phyloP scores from a whole-genome alignment of 768 basidiomycete species.

The Boletus vermiculosoides region DNA sequence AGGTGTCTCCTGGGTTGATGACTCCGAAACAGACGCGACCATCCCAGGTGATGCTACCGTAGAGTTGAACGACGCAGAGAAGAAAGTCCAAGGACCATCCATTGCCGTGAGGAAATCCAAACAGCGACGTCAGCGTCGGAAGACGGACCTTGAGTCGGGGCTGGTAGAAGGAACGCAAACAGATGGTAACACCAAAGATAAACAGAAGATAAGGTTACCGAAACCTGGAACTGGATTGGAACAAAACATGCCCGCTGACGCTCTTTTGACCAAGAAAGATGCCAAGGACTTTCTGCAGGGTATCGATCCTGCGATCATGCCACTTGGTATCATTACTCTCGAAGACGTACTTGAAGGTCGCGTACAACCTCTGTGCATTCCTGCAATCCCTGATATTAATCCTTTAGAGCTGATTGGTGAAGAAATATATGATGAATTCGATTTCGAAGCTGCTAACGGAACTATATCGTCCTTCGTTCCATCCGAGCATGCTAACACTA shows the following conservation, averaged over 20 bases:
- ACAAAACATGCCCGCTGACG: slow-evolving; percentile 88
- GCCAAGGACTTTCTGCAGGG: slow-evolving; percentile 84
- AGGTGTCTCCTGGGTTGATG: slow-evolving; percentile 34
- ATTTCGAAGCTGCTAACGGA: slow-evolving; percentile 70
- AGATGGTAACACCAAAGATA: slow-evolving; percentile 19
- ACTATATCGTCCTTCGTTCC: slow-evolving; percentile 44
- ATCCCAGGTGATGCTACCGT: slow-evolving; percentile 24
- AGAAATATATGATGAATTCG: slow-evolving; percentile 92
- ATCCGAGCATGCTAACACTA: slow-evolving; percentile 32
- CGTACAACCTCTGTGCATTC: not conserved
- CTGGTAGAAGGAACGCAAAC: slow-evolving; percentile 12
- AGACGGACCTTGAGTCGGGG: slow-evolving; percentile 28
- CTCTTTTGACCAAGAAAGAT: slow-evolving; percentile 69
- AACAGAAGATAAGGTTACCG: slow-evolving; percentile 30
- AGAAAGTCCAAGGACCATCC: slow-evolving; percentile 12
- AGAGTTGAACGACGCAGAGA: slow-evolving; percentile 19
- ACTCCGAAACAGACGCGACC: slow-evolving; percentile 33
- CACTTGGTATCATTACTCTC: slow-evolving; percentile 88
- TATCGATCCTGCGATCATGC: slow-evolving; percentile 79
- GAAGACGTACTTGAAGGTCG: slow-evolving; percentile 90
- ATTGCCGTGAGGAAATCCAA: slow-evolving; percentile 16
- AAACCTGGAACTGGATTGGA: slow-evolving; percentile 50
- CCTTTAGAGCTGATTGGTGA: slow-evolving; percentile 83
- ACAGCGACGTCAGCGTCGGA: slow-evolving; percentile 10
- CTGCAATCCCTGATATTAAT: not conserved